Percentiles rank a stretch among this genome's conserved stretches.
These are phyloP conservation scores for Annona cherimola DNA, from an alignment of 164 flowering plant genomes.

Conservation along the genomic window DNA sequence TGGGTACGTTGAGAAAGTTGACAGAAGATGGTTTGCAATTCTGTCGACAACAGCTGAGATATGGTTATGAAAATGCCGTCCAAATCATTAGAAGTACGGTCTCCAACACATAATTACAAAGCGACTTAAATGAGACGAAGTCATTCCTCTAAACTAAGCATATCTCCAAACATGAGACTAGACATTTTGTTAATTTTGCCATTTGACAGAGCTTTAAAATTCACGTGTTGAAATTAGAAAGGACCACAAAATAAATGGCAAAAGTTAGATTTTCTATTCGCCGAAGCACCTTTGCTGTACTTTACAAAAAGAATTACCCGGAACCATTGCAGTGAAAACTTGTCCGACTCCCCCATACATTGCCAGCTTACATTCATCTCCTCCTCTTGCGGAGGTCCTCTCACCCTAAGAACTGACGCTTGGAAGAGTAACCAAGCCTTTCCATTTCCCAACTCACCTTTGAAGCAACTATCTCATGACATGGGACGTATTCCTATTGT, in stretches of 20 bases:
- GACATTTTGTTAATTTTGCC: too few relatives aligned
- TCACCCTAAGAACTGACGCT: conserved; percentile 34
- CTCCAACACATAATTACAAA: too few relatives aligned
- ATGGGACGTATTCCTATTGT: conserved; percentile 78
- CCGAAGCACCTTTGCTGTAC: conserved; percentile 27
- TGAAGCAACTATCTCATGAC: conserved; percentile 75
- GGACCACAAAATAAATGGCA: neutral
- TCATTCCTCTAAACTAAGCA: too few relatives aligned
- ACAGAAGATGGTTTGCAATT: too few relatives aligned
- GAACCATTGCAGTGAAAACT: conserved; percentile 13
- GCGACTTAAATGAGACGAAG: too few relatives aligned
- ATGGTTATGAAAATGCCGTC: too few relatives aligned
- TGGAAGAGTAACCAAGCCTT: conserved; percentile 52
- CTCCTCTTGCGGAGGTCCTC: conserved; percentile 6
- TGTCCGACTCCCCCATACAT: conserved; percentile 21
- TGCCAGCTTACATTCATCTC: conserved; percentile 20
- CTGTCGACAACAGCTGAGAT: too few relatives aligned
- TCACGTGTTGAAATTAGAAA: too few relatives aligned
- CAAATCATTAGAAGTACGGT: too few relatives aligned
- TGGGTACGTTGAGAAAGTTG: too few relatives aligned
- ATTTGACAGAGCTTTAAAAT: too few relatives aligned
- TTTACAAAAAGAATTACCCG: conserved; percentile 37
- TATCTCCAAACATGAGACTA: too few relatives aligned
- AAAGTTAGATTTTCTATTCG: conserved; percentile 24
- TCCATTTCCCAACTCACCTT: conserved; percentile 85